Evolutionary conservation across 2,329 filamentous ascomycete species (phyloP), one percentile per base, ranked within the genome.

Genomic region (Fusarium mundagurra): DNA sequence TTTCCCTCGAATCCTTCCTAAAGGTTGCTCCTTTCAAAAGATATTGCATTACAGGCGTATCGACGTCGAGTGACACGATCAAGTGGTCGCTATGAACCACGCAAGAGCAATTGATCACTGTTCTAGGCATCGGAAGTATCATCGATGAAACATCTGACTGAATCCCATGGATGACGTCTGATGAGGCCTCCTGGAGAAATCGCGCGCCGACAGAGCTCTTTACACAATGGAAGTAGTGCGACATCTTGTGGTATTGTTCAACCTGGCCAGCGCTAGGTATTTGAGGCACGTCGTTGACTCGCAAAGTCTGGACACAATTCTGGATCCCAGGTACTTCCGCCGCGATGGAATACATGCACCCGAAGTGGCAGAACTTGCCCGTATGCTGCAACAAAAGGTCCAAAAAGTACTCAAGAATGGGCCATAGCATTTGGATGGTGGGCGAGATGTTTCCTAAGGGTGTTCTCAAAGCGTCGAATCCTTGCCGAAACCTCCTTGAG

Each of bases 391-490:
- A 3, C 10, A 65, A 41, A 4, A 54, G 48, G 1, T 65, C 45
- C 0, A 65, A 24, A 12, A 50, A 36, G 2, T 64, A 50, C 20
- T 65, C 63, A 3, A 64, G 61, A 12, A 65, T 54, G 1, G 63
- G 63, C 63, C 63, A 65, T 27, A 65, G 14, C 58, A 45, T 64
- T n/a, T 53, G 34, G 6, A 65, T 64, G 2, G 45, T 65, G 5
- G 63, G 63, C 0, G 63, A 65, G 1, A 65, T n/a, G 0, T 61
- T 38, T 10, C 29, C 38, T 16, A 65, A 4, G 0, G 63, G 63
- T 3, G 29, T 47, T 41, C 10, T 29, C 11, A 55, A 10, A 8
- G 48, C 13, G 8, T 64, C 36, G 1, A 64, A 36, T 18, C 9
- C 18, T 20, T 65, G 60, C 17, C n/a, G 17, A 22, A 65, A 66